A percentile compares a stretch with the other conserved stretches of the same genome.
Evolutionary conservation across 352 stramenopile species (phyloP).

Genomic region (Globisporangium sylvaticum): DNA sequence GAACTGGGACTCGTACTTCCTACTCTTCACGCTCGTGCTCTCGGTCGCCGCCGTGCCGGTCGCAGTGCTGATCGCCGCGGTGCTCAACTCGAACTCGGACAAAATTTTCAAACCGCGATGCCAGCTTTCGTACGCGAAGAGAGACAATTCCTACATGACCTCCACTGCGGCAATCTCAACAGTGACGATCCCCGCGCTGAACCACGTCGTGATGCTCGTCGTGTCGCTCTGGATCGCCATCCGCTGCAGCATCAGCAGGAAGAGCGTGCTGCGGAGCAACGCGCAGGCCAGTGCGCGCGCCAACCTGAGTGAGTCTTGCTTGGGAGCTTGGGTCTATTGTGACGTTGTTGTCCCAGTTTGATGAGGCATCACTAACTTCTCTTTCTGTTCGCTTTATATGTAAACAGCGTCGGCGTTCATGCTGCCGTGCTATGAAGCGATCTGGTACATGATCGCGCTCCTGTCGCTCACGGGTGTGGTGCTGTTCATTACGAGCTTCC

Average conservation of each 20-base stretch:
- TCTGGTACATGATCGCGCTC: conserved; percentile 79
- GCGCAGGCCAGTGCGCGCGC: conserved; percentile 52
- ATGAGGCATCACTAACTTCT: not conserved
- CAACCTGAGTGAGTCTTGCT: conserved; percentile 48
- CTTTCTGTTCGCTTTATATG: conserved; percentile 5
- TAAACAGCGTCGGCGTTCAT: conserved; percentile 74
- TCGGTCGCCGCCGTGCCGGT: conserved; percentile 46
- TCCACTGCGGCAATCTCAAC: conserved; percentile 43
- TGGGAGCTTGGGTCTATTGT: not conserved
- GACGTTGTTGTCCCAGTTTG: not conserved
- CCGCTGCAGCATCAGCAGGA: conserved; percentile 73
- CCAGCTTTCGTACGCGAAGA: conserved; percentile 26
- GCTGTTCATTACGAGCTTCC: conserved; percentile 53
- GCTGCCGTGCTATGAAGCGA: conserved; percentile 81
- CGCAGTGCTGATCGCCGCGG: conserved; percentile 30
- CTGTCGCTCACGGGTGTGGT: conserved; percentile 49
- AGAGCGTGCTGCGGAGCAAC: conserved; percentile 55
- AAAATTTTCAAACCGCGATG: conserved; percentile 43
- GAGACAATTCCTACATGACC: conserved; percentile 19
- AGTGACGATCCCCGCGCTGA: conserved; percentile 56
- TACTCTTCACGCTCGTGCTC: conserved; percentile 50
- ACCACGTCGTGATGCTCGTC: conserved; percentile 65
- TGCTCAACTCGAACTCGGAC: conserved; percentile 27
- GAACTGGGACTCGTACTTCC: conserved; percentile 77
- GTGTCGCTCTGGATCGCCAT: conserved; percentile 64